Conservation (phyloP, 345 rosid genomes). For the Firmiana major region DNA sequence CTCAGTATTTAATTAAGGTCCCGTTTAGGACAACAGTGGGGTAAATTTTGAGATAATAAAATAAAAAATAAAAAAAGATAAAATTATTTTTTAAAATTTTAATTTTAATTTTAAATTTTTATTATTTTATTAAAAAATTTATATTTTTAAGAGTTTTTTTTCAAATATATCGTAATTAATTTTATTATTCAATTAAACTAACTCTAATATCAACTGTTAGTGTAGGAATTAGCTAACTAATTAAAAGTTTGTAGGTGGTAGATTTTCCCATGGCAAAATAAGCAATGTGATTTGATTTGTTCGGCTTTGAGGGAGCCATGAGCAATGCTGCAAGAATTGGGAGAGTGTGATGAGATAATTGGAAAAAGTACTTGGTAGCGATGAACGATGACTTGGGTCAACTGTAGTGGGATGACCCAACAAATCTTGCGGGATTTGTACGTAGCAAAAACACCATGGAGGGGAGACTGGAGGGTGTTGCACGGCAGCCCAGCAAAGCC, state of each 20-base stretch:
- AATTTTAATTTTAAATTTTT: too few relatives aligned
- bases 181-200: too few relatives aligned
- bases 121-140: too few relatives aligned
- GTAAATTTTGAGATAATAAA: too few relatives aligned
- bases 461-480: neutral
- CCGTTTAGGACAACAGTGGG: too few relatives aligned
- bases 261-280: neutral
- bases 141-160: too few relatives aligned
- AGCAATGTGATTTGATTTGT: neutral
- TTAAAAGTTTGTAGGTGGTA: neutral
- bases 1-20: conserved; percentile 6
- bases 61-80: too few relatives aligned
- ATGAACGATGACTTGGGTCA: neutral
- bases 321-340: neutral
- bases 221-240: neutral
- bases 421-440: neutral
- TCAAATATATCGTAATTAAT: too few relatives aligned
- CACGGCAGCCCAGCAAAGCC: neutral
- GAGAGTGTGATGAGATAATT: neutral
- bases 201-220: neutral
- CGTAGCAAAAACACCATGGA: neutral
- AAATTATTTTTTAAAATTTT: too few relatives aligned
- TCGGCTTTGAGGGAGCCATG: neutral
- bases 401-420: conserved; percentile 4
- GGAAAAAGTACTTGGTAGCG: neutral